Percentiles rank a stretch among this genome's conserved stretches.
Conservation (phyloP, 768 basidiomycete genomes). For the Trametopsis cervina region DNA sequence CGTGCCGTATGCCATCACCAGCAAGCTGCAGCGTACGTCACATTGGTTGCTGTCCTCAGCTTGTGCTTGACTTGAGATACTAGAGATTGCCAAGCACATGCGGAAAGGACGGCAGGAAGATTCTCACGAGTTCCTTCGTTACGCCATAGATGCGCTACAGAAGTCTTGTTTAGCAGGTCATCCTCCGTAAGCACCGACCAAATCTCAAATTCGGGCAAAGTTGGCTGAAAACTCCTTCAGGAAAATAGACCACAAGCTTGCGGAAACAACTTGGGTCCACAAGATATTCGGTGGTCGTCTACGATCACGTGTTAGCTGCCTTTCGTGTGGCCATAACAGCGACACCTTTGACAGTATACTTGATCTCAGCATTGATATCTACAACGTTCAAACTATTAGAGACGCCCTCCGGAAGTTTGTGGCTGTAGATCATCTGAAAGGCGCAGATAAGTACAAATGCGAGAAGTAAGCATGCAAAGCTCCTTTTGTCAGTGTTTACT, state of each 20-base stretch:
- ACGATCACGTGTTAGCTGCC: conserved; percentile 86
- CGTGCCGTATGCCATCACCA: conserved; percentile 58
- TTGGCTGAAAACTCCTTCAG: conserved; percentile 26
- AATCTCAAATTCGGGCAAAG: neutral
- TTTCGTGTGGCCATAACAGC: conserved; percentile 74
- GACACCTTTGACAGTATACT: conserved; percentile 96
- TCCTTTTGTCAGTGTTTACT: neutral
- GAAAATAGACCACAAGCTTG: conserved; percentile 62
- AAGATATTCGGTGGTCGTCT: conserved; percentile 89
- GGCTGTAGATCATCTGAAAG: conserved; percentile 74
- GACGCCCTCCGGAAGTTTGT: conserved; percentile 78
- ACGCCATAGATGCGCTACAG: conserved; percentile 88
- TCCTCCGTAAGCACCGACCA: conserved; percentile 47
- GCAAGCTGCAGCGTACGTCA: conserved; percentile 60
- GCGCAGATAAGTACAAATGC: conserved; percentile 95
- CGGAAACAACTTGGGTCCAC: conserved; percentile 91
- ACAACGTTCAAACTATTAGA: conserved; percentile 50
- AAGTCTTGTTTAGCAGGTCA: conserved; percentile 70
- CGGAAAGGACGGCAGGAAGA: conserved; percentile 92
- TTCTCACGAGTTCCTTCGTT: conserved; percentile 95
- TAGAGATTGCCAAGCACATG: conserved; percentile 90
- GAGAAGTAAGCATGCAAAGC: conserved; percentile 70
- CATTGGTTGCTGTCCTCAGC: neutral
- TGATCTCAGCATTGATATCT: conserved; percentile 89
- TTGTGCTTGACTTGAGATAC: neutral